These are phyloP conservation scores for Kodamaea suecica DNA, from an alignment of 1,139 yeast genomes.

Conservation along the genomic window DNA sequence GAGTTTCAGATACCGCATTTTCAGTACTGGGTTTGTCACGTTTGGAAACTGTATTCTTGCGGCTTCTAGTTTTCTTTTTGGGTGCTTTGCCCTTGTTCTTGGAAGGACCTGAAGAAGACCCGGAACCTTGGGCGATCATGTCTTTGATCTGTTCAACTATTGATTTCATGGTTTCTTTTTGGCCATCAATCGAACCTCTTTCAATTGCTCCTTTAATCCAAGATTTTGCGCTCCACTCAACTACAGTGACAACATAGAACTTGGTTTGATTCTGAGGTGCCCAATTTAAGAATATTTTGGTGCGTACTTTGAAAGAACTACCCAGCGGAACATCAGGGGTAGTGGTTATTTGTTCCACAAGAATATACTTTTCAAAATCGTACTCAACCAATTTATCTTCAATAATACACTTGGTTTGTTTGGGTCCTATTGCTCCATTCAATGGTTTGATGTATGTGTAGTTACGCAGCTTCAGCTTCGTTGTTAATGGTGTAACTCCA, in stretches of 20 bases:
- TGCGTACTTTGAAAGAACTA: conserved; percentile 68
- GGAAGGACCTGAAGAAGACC: conserved; percentile 2
- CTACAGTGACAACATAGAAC: conserved; percentile 58
- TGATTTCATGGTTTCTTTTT: conserved; percentile 62
- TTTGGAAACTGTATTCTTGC: conserved; percentile 18
- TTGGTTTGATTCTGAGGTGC: conserved; percentile 66
- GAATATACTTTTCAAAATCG: conserved; percentile 55
- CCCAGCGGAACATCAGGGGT: conserved; percentile 98
- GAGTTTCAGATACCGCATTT: conserved; percentile 13
- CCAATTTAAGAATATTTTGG: conserved; percentile 73
- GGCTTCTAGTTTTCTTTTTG: conserved; percentile 25
- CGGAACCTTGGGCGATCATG: conserved; percentile 27
- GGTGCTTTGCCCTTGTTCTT: conserved; percentile 18
- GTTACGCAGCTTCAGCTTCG: conserved; percentile 42
- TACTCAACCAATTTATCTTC: conserved; percentile 66
- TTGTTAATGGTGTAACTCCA: conserved; percentile 41
- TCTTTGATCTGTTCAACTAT: conserved; percentile 58
- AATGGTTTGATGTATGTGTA: conserved; percentile 80
- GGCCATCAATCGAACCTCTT: conserved; percentile 90
- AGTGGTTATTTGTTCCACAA: conserved; percentile 63
- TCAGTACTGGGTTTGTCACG: conserved; percentile 10
- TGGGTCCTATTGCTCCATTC: conserved; percentile 85
- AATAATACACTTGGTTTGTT: conserved; percentile 81
- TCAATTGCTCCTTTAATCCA: conserved; percentile 92
- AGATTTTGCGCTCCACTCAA: conserved; percentile 91